Evolutionary conservation across 805 yeast genomes (phyloP).

Genomic region (Suhomyces canberraensis): DNA sequence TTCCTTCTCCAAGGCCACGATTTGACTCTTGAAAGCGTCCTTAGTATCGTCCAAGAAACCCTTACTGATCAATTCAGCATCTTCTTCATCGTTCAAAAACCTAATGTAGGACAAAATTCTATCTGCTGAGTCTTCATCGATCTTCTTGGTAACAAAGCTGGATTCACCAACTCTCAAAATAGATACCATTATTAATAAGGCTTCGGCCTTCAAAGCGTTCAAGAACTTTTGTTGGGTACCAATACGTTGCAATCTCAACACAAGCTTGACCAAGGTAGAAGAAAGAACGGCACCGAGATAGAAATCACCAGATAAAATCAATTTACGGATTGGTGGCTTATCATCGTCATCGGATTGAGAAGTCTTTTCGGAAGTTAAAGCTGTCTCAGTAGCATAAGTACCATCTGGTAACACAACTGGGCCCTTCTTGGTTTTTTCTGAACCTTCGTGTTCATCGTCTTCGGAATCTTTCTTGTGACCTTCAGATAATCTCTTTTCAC

Average conservation of each 20-base stretch:
- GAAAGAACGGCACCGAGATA: constrained; percentile 87
- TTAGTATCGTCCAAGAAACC: constrained; percentile 88
- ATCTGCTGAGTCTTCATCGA: constrained; percentile 97
- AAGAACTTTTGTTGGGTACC: constrained; percentile 52
- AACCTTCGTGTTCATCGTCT: constrained; percentile 25
- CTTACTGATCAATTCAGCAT: constrained; percentile 47
- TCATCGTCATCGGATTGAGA: constrained; percentile 25
- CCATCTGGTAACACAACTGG: constrained; percentile 98
- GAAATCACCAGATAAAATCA: constrained; percentile 83
- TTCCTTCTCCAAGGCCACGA: constrained; percentile 56
- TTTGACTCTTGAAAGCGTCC: constrained; percentile 74
- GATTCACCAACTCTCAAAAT: constrained; percentile 85
- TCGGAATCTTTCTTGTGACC: constrained; percentile 26
- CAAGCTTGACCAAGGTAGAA: constrained; percentile 83
- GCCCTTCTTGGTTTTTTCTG: constrained; percentile 35
- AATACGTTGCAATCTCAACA: constrained; percentile 65
- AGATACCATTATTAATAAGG: constrained; percentile 87
- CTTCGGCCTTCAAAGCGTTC: constrained; percentile 92
- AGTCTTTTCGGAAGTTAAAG: constrained; percentile 52
- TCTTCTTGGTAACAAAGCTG: constrained; percentile 60
- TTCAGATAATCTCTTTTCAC: constrained; percentile 50
- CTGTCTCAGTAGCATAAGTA: constrained; percentile 94
- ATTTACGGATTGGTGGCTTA: constrained; percentile 74
- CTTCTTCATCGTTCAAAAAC: constrained; percentile 66
- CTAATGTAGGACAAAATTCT: constrained; percentile 85